Evolutionary conservation across 306 rosid species (phyloP), one percentile per base, ranked within the genome.

Genomic region (Potentilla sterilis): DNA sequence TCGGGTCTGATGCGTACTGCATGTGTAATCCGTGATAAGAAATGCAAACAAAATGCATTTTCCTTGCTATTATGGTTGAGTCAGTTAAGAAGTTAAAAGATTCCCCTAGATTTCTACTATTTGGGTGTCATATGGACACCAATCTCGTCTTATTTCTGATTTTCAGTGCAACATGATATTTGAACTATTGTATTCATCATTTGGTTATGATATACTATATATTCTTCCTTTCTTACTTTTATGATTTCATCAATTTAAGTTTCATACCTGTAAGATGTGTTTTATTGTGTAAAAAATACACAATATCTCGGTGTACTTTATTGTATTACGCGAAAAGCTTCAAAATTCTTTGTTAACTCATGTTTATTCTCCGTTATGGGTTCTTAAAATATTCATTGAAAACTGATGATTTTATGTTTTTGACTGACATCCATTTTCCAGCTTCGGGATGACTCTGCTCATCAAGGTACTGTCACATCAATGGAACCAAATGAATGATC

Each of bases 401-500:
- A 51, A 6, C 4, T 79, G 38, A 2, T 73, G 67, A 46, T 74
- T 51, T 55, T 0, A 41, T 73, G 68, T 72, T 81, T 43, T 22
- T 51, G 82, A 69, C 66, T 77, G 57, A 42, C 42, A 80, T 79
- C 63, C 38, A 9, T 75, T 7, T 68, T 41, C 72, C 89, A 94
- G 98, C 91, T 89, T 80, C 88, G 81, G 80, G 98, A 94, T 85
- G 97, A 96, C 58, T 91, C 96, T 41, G 86, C 87, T 51, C 95
- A 91, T 77, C 88, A 88, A 82, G 98, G 97, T 43, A 91, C 96
- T 85, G 98, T 91, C 76, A 91, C 97, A 51, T 91, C 98, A 28
- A 94, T 94, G 97, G 97, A 89, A 72, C 93, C 97, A 71, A 91
- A 94, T 75, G 96, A 91, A 67, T 96, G 85, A 24, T 88, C 90